Conservation (phyloP, 352 stramenopile species). For the Globisporangium spiculum region DNA sequence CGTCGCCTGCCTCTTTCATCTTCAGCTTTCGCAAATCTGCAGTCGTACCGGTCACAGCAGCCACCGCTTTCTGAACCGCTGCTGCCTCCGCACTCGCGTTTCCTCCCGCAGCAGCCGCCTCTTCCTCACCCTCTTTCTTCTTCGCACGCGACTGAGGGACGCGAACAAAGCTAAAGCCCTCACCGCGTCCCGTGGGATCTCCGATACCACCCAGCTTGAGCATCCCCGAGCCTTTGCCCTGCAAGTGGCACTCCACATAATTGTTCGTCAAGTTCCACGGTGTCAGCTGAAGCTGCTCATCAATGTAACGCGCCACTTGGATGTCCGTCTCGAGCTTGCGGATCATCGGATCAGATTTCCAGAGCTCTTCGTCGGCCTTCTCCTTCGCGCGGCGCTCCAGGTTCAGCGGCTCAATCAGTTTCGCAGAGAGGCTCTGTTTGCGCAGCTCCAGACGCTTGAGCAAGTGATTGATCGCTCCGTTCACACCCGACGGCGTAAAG, state of each 20-base stretch:
- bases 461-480: constrained; percentile 68
- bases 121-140: constrained; percentile 79
- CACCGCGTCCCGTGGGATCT: constrained; percentile 75
- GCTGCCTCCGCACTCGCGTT: constrained; percentile 47
- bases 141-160: constrained; percentile 74
- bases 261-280: constrained; percentile 86
- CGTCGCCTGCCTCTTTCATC: constrained; percentile 83
- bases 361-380: constrained; percentile 66
- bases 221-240: constrained; percentile 84
- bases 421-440: constrained; percentile 50
- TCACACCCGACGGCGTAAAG: constrained; percentile 71
- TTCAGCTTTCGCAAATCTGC: constrained; percentile 84
- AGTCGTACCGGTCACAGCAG: constrained; percentile 77
- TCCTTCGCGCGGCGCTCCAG: constrained; percentile 55
- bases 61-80: constrained; percentile 74
- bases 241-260: constrained; percentile 83
- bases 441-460: constrained; percentile 70
- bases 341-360: constrained; percentile 63
- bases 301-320: constrained; percentile 79
- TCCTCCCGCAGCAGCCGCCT: constrained; percentile 28
- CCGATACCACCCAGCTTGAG: constrained; percentile 75
- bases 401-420: constrained; percentile 48
- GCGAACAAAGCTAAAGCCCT: constrained; percentile 85
- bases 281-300: constrained; percentile 73
- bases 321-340: constrained; percentile 78